Base-by-base conservation (phyloP, 139 green algal genomes). In the Bryopsis sp. region DNA sequence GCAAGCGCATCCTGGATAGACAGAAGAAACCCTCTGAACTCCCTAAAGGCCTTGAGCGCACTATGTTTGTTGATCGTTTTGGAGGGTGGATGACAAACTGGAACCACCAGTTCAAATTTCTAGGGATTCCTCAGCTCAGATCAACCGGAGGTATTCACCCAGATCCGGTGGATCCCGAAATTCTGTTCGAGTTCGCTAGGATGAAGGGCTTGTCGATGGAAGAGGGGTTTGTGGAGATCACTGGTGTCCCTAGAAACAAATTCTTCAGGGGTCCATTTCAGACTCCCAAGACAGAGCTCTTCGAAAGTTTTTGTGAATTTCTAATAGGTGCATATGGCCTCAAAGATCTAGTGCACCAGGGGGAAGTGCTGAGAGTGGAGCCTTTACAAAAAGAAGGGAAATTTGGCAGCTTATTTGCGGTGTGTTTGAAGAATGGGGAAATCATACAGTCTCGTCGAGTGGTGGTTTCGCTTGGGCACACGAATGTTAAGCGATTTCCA, bases 141-240 rank as follows among this genome's bases (percentile, higher is more conserved):
- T 69, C 62, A 4, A 69, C 48, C 26, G 62, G 35, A 31, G 35
- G 35, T 24, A 8, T 69, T 6, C 62, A 69, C 43, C 62, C 62
- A 19, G 62, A 69, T 35, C 37, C 62, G 26, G 26, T 58, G 19
- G 62, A 69, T 54, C 62, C 62, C 35, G 62, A 69, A 35, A 69
- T 69, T 35, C 62, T 69, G 24, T 69, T 69, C 26, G 62, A 69
- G 26, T 69, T 39, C 32, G 62, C 62, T 28, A 54, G 62, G 26
- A 54, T 54, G 62, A 3, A 58, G 26, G 62, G 62, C 35, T 54
- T 33, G 5, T 58, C 62, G 34, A 69, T 29, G 37, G 62, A 57
- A 54, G 35, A 69, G 5, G 62, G 31, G 15, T 69, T 69, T 24
- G 35, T 22, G 26, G 38, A 50, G 22, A 69, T 69, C 6, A 69